Evolutionary conservation across 495 filamentous ascomycete genomes (phyloP), one percentile per base, ranked within the genome.

Genomic region (Lasiosphaeris hirsuta): DNA sequence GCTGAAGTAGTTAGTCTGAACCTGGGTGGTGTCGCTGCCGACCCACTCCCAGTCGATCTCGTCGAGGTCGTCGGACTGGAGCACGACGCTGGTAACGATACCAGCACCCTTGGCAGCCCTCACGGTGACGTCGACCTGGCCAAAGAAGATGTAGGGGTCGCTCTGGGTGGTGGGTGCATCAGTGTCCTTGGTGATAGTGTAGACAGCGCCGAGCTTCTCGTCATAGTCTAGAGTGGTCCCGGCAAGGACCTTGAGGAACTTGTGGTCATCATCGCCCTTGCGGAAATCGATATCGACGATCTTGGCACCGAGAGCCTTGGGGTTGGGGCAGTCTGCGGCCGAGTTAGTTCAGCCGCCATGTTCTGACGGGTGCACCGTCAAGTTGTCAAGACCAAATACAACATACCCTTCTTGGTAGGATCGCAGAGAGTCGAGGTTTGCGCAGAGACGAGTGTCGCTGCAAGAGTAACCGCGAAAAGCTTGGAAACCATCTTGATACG

Each of bases 41-140:
- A 90, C 73, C 85, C 86, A 90, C 68, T 91, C 88, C 89, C 90
- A 96, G 72, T 97, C 94, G 59, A 98, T 90, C 76, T 98, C 94
- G 72, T 98, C 94, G 10, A 95, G 82, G 63, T 90, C 87, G 68
- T 92, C 92, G 3, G 92, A 96, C 72, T 94, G 85, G 64, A 98
- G 75, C 46, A 96, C 90, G 52, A 92, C 81, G 66, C 85, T 90
- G 70, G 89, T 95, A 48, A 98, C 83, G 46, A 96, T 76, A 60
- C 90, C 90, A 3, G 58, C 60, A 18, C 90, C 90, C 4, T 78
- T 75, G 48, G 88, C 80, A 56, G 87, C 87, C 68, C 86, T 79
- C 49, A 89, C 72, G 54, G 77, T 78, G 40, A 87, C 77, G 53
- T 88, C 84, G 48, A 91, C 78, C 62, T 85, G 81, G 58, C 90